Percentiles rank a stretch among this genome's conserved stretches.
Evolutionary conservation across 2,329 filamentous ascomycete species (phyloP).

Genomic region (Apiospora aurea): DNA sequence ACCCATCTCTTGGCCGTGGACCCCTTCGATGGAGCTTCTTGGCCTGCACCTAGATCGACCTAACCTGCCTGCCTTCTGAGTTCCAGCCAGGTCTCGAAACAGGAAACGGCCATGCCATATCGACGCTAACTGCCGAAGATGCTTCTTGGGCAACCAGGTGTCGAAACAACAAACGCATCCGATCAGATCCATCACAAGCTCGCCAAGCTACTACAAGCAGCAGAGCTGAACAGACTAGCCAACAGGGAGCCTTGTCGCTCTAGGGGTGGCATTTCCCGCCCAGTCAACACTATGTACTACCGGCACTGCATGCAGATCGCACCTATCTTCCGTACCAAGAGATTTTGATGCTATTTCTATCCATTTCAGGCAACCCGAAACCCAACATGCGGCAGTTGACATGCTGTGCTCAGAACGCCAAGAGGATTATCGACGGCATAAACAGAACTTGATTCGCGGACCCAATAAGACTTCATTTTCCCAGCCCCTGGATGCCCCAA

Average conservation of each 20-base stretch:
- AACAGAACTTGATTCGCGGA: neutral
- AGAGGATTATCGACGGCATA: neutral
- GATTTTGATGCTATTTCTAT: slow-evolving; percentile 15
- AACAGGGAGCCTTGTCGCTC: neutral
- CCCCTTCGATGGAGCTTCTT: slow-evolving; percentile 9
- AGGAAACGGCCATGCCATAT: neutral
- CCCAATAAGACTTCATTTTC: neutral
- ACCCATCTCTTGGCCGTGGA: slow-evolving; percentile 13
- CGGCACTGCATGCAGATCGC: neutral
- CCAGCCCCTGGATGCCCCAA: neutral
- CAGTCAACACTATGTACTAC: neutral
- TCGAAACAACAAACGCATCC: slow-evolving; percentile 14
- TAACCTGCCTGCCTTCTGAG: neutral
- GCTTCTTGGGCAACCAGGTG: slow-evolving; percentile 15
- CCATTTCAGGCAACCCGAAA: slow-evolving; percentile 11
- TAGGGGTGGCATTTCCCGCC: neutral
- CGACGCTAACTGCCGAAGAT: slow-evolving; percentile 9
- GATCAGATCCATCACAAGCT: neutral
- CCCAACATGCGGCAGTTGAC: neutral
- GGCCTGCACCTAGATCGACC: slow-evolving; percentile 17
- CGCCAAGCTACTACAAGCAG: neutral
- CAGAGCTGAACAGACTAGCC: neutral
- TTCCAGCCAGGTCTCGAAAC: slow-evolving; percentile 18
- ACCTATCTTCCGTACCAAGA: neutral
- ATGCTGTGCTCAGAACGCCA: neutral